phyloP scores from a whole-genome alignment of 2,329 filamentous ascomycete species.

The Aspergillus japonicus region DNA sequence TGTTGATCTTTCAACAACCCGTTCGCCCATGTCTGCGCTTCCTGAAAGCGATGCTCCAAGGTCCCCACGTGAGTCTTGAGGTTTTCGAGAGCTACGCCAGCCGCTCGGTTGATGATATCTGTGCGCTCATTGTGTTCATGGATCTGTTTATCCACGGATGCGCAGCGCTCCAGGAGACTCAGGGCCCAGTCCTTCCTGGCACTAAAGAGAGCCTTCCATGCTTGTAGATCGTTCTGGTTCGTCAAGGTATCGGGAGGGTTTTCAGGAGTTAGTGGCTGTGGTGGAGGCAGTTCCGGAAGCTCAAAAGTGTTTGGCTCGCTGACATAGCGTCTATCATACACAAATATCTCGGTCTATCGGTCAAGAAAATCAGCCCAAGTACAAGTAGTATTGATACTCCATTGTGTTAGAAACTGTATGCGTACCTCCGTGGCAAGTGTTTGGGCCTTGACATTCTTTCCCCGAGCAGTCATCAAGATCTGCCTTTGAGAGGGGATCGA shows the following conservation, averaged over 20 bases:
- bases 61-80: slow-evolving; percentile 49
- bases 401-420: background rate
- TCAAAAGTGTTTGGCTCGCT: slow-evolving; percentile 48
- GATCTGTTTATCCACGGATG: slow-evolving; percentile 60
- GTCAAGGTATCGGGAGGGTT: slow-evolving; percentile 75
- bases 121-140: slow-evolving; percentile 52
- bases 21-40: slow-evolving; percentile 48
- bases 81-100: slow-evolving; percentile 83
- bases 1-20: slow-evolving; percentile 46
- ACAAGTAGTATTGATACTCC: background rate
- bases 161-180: slow-evolving; percentile 67
- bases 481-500: slow-evolving; percentile 75
- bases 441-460: slow-evolving; percentile 79
- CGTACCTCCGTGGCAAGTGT: slow-evolving; percentile 75
- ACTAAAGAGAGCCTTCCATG: slow-evolving; percentile 88
- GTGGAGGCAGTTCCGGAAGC: slow-evolving; percentile 53
- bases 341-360: slow-evolving; percentile 76
- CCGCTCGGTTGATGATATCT: slow-evolving; percentile 66
- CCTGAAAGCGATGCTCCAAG: slow-evolving; percentile 46
- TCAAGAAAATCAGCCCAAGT: background rate
- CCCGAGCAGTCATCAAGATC: slow-evolving; percentile 80
- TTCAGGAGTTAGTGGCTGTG: slow-evolving; percentile 59
- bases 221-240: slow-evolving; percentile 73
- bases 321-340: slow-evolving; percentile 81
- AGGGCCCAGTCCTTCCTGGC: slow-evolving; percentile 77